These are phyloP conservation scores for Serpula lacrymans DNA, from an alignment of 768 basidiomycete species.

Conservation along the genomic window DNA sequence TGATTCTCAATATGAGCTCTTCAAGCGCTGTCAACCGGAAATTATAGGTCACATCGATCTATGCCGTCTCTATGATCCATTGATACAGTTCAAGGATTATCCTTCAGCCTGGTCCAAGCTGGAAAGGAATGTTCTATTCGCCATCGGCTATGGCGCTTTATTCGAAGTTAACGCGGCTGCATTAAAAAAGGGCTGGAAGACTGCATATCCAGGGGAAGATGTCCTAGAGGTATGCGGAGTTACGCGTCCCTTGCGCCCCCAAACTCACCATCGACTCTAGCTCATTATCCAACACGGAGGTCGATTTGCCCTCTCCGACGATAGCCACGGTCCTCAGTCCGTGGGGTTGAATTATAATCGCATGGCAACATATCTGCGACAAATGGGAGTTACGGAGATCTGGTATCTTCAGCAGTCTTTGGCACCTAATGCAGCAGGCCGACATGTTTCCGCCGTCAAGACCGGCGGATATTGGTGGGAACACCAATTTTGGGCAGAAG, in stretches of 20 bases:
- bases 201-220: conserved; percentile 80
- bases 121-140: conserved; percentile 71
- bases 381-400: conserved; percentile 56
- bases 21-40: conserved; percentile 75
- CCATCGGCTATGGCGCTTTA: conserved; percentile 78
- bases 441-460: conserved; percentile 40
- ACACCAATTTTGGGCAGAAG: conserved; percentile 59
- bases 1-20: conserved; percentile 75
- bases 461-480: conserved; percentile 54
- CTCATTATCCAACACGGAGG: conserved; percentile 67
- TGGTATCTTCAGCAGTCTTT: conserved; percentile 54
- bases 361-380: conserved; percentile 60
- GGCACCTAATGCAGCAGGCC: conserved; percentile 42
- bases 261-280: conserved; percentile 36
- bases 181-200: conserved; percentile 85
- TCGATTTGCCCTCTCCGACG: conserved; percentile 85
- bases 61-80: conserved; percentile 80
- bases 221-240: conserved; percentile 60
- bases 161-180: conserved; percentile 95
- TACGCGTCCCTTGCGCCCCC: not conserved
- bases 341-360: conserved; percentile 85
- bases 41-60: conserved; percentile 93
- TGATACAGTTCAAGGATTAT: conserved; percentile 50
- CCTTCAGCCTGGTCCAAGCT: conserved; percentile 61
- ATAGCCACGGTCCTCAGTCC: conserved; percentile 87